Conservation (phyloP, 129 eudicot genomes). For the Centrapalus pauciflorus region DNA sequence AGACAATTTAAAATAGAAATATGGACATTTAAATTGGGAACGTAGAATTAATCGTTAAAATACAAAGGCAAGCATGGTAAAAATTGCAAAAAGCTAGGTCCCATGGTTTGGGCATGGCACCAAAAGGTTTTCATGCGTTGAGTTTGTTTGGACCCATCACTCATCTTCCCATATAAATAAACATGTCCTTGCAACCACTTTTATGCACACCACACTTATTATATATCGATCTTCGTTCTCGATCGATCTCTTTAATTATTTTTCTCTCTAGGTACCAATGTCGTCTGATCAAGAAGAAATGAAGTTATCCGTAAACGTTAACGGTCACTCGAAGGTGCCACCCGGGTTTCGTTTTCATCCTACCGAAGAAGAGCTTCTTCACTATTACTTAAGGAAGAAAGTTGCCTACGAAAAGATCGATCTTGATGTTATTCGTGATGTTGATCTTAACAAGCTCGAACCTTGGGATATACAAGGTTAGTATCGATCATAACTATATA, state of each 20-base stretch:
- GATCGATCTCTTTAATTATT: slow-evolving; percentile 9
- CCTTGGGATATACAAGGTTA: slow-evolving; percentile 96
- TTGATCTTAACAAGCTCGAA: slow-evolving; percentile 82
- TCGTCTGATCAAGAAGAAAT: slow-evolving; percentile 32
- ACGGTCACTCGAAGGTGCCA: slow-evolving; percentile 65
- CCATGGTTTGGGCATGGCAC: slow-evolving; percentile 25
- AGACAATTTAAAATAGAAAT: no score
- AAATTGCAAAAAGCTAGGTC: slow-evolving; percentile 16
- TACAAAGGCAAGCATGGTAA: slow-evolving; percentile 7
- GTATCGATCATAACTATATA: no score
- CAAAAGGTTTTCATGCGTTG: slow-evolving; percentile 29
- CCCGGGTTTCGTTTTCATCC: slow-evolving; percentile 73
- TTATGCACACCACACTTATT: slow-evolving; percentile 22
- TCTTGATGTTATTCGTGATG: slow-evolving; percentile 76
- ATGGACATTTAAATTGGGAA: no score
- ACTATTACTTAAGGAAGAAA: slow-evolving; percentile 57
- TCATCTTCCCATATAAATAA: slow-evolving; percentile 29
- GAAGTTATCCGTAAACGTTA: slow-evolving; percentile 51
- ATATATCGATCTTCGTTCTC: slow-evolving; percentile 16
- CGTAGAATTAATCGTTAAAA: no score
- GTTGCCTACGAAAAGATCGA: slow-evolving; percentile 55
- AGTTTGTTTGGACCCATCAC: slow-evolving; percentile 32
- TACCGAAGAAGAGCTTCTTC: slow-evolving; percentile 67
- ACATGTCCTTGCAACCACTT: slow-evolving; percentile 30
- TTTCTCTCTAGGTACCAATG: slow-evolving; percentile 6